These are phyloP conservation scores for Psidium guajava DNA, from an alignment of 345 rosid genomes.

Conservation along the genomic window DNA sequence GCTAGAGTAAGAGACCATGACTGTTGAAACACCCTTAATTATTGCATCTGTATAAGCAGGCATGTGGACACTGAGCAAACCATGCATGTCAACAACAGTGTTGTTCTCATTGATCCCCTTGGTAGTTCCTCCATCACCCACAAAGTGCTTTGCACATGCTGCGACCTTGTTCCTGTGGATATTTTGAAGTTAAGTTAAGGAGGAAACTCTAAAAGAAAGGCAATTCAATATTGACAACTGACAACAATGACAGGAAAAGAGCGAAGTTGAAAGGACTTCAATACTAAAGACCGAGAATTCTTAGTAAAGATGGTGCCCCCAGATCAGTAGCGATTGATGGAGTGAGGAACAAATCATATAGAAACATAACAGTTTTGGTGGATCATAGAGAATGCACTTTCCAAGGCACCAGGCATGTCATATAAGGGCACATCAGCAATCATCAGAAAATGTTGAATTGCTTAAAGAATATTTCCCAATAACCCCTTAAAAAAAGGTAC, in stretches of 20 bases:
- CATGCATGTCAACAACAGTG: conserved; percentile 57
- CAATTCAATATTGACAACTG: background rate
- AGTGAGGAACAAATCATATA: background rate
- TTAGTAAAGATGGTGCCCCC: background rate
- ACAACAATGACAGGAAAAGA: background rate
- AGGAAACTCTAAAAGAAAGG: background rate
- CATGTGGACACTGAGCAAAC: conserved; percentile 66
- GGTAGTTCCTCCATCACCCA: conserved; percentile 97
- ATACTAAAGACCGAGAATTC: background rate
- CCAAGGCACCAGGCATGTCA: background rate
- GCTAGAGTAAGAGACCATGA: conserved; percentile 97
- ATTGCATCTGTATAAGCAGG: conserved; percentile 73
- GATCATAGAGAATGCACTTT: background rate
- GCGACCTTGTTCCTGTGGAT: conserved; percentile 70
- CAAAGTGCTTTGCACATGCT: conserved; percentile 93
- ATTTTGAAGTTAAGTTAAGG: background rate
- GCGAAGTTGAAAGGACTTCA: background rate
- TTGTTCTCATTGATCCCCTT: conserved; percentile 79
- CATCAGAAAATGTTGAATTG: background rate
- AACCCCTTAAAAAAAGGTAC: background rate
- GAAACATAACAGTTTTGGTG: background rate
- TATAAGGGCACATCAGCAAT: background rate
- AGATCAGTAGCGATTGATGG: background rate
- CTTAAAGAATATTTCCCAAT: background rate
- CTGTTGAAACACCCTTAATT: conserved; percentile 72